These are phyloP conservation scores for Fraxinus cuspidata DNA, from an alignment of 257 asterid genomes.

Conservation along the genomic window DNA sequence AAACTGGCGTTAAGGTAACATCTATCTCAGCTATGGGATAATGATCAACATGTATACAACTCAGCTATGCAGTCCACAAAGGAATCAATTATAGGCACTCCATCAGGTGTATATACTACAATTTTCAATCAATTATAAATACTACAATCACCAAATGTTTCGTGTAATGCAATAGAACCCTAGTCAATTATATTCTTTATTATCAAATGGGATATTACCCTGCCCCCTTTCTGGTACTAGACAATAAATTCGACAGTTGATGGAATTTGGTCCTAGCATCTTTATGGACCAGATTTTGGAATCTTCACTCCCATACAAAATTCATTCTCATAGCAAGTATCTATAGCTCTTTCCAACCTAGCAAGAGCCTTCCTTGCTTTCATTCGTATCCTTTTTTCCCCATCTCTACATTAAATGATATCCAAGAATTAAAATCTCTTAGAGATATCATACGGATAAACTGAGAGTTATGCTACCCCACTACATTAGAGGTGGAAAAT, in stretches of 20 bases:
- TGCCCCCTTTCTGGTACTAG: neutral
- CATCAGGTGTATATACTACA: neutral
- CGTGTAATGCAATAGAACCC: neutral
- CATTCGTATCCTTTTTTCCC: no score
- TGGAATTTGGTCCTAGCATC: neutral
- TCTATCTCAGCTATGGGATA: neutral
- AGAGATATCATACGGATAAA: neutral
- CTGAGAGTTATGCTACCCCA: neutral
- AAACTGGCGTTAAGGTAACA: neutral
- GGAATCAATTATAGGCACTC: neutral
- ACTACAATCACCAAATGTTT: neutral
- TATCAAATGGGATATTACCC: neutral
- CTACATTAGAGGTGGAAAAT: neutral
- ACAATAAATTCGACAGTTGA: neutral
- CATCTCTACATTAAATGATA: neutral
- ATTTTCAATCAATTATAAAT: neutral
- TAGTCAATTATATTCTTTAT: no score
- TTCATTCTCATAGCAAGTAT: neutral
- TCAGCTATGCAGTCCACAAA: neutral
- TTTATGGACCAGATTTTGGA: neutral
- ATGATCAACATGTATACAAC: neutral
- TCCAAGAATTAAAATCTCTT: neutral
- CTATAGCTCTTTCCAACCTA: neutral
- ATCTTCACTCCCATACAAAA: neutral
- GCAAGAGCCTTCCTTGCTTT: neutral